Evolutionary conservation across 208 protist species (phyloP).

Genomic region (Leishmania arabica): DNA sequence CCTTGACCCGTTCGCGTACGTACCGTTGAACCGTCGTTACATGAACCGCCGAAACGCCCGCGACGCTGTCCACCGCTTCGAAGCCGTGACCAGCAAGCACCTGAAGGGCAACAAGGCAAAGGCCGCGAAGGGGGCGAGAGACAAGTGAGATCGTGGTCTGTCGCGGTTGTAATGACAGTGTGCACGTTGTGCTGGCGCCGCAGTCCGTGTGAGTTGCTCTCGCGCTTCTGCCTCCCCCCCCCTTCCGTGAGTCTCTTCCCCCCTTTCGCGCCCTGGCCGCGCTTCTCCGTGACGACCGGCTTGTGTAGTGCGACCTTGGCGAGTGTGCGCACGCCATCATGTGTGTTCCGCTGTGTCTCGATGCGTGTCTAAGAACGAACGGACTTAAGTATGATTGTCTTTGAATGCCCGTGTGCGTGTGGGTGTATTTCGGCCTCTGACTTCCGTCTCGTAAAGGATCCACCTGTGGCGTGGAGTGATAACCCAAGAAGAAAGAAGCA

Average conservation of each 20-base stretch:
- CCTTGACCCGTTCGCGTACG: slow-evolving; percentile 89
- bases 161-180: not conserved
- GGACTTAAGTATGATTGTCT: not conserved
- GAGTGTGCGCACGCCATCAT: not conserved
- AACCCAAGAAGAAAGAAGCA: not conserved
- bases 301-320: not conserved
- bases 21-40: slow-evolving; percentile 88
- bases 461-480: not conserved
- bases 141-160: slow-evolving; percentile 12
- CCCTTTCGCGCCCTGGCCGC: not conserved
- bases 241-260: not conserved
- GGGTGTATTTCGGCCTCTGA: not conserved
- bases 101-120: slow-evolving; percentile 90
- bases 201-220: not conserved
- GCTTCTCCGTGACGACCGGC: not conserved
- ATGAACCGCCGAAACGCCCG: slow-evolving; percentile 89
- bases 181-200: not conserved
- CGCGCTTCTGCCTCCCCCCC: not conserved
- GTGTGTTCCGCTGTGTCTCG: not conserved
- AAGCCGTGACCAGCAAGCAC: slow-evolving; percentile 50
- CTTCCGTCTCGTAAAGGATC: not conserved
- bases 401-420: not conserved
- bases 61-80: slow-evolving; percentile 81
- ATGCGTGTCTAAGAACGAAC: not conserved
- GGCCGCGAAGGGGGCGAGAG: slow-evolving; percentile 37